A percentile compares a stretch with the other conserved stretches of the same genome.
Evolutionary conservation across 1,284 basidiomycete genomes (phyloP).

Genomic region (Trichosporon sp.): DNA sequence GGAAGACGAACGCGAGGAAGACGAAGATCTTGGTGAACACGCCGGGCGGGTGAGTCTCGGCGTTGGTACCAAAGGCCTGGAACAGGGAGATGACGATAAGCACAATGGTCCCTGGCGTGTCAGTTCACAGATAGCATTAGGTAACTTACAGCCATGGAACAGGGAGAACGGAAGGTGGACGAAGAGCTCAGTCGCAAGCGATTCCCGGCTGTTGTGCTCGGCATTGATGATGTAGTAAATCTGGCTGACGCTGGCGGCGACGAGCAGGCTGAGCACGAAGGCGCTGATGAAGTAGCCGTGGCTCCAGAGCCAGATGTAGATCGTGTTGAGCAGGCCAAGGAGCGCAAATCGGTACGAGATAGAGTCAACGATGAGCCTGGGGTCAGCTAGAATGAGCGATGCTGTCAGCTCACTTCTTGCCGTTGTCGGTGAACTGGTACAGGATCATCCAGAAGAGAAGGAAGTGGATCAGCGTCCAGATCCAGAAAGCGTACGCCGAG

Average conservation of each 20-base stretch:
- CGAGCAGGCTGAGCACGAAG: slow-evolving; percentile 78
- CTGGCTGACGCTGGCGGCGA: slow-evolving; percentile 52
- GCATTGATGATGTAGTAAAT: slow-evolving; percentile 91
- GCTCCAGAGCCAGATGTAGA: slow-evolving; percentile 78
- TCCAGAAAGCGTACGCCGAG: slow-evolving; percentile 19
- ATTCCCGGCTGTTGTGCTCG: slow-evolving; percentile 57
- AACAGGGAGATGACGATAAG: slow-evolving; percentile 82
- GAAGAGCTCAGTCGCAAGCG: slow-evolving; percentile 59
- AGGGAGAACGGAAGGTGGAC: slow-evolving; percentile 70
- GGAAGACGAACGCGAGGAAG: slow-evolving; percentile 84
- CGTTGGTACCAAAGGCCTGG: slow-evolving; percentile 82
- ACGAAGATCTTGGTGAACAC: slow-evolving; percentile 90
- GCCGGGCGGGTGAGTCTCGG: slow-evolving; percentile 61
- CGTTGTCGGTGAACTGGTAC: slow-evolving; percentile 70
- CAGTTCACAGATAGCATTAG: not conserved
- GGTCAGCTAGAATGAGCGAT: not conserved
- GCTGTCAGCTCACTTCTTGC: slow-evolving; percentile 53
- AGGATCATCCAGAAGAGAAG: slow-evolving; percentile 79
- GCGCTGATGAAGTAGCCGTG: slow-evolving; percentile 62
- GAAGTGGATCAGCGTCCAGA: slow-evolving; percentile 68
- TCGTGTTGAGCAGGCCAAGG: slow-evolving; percentile 71
- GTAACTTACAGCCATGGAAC: slow-evolving; percentile 71
- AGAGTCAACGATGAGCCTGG: slow-evolving; percentile 66
- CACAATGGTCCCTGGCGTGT: slow-evolving; percentile 64
- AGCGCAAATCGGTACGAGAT: slow-evolving; percentile 84